Percentiles rank a stretch among this genome's conserved stretches.
phyloP scores from a whole-genome alignment of 495 filamentous ascomycete genomes.

The Daldinia caldariorum region DNA sequence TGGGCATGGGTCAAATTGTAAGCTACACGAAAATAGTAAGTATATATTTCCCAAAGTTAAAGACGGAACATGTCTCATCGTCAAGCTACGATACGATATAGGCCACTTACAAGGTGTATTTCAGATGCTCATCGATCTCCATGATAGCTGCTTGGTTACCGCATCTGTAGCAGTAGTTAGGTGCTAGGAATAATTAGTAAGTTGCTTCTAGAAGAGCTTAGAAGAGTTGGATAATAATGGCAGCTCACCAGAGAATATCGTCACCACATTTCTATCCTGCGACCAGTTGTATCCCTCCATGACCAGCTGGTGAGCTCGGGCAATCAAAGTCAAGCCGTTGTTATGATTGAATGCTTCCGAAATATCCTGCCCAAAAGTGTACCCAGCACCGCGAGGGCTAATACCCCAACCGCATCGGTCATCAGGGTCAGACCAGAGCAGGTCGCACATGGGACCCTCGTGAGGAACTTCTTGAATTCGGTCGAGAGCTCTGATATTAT shows the following conservation, averaged over 20 bases:
- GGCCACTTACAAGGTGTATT: slow-evolving; percentile 96
- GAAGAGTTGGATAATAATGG: not conserved
- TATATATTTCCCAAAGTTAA: slow-evolving; percentile 14
- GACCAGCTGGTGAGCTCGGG: slow-evolving; percentile 92
- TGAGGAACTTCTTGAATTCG: slow-evolving; percentile 98
- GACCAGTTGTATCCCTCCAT: slow-evolving; percentile 99
- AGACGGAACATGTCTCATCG: slow-evolving; percentile 1
- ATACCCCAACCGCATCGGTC: slow-evolving; percentile 99
- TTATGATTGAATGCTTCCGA: slow-evolving; percentile 99
- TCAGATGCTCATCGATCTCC: slow-evolving; percentile 99
- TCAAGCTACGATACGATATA: not conserved
- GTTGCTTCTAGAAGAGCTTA: not conserved
- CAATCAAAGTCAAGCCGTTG: slow-evolving; percentile 95
- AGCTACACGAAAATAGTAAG: slow-evolving; percentile 62
- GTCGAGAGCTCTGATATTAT: slow-evolving; percentile 96
- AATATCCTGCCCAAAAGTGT: slow-evolving; percentile 99
- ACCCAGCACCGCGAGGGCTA: slow-evolving; percentile 94
- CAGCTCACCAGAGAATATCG: slow-evolving; percentile 92
- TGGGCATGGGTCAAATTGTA: slow-evolving; percentile 99
- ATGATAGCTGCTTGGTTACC: slow-evolving; percentile 99
- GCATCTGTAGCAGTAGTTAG: slow-evolving; percentile 98
- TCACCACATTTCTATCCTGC: slow-evolving; percentile 95
- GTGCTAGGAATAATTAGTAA: slow-evolving; percentile 63
- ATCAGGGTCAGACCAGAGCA: slow-evolving; percentile 98
- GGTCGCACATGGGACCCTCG: slow-evolving; percentile 98